Evolutionary conservation across 305 asterid species (phyloP), one percentile per base, ranked within the genome.

Genomic region (Coffea humblotiana): DNA sequence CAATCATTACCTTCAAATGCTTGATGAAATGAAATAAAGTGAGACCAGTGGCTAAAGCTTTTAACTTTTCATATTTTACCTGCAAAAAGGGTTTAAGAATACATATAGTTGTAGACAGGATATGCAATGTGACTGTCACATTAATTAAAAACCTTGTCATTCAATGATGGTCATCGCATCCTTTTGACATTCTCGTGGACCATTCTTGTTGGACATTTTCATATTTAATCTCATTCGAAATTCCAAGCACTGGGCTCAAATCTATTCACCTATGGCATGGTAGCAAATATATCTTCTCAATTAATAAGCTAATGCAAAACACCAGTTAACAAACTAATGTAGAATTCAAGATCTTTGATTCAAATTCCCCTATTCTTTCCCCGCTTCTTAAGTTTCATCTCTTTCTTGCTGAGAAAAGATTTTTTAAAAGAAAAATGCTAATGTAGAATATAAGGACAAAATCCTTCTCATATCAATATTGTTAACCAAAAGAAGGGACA

Each of bases 181-280:
- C 88, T 74, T 84, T 82, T 74, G 66, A 77, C 80, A 74, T 74
- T 81, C 65, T 64, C 75, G 87, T 85, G 90, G 87, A 83, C 87
- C 88, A 63, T 68, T 48, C 25, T 69, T 69, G 86, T 76, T 79
- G 49, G 48, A 49, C 63, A 63, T 58, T 48, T n/a, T 52, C 76
- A 23, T 37, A 19, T 58, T 48, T 48, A 48, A 48, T 48, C 25
- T 80, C 19, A 8, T 27, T 78, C 8, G 11, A 58, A 27, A 10
- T n/a, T 64, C 12, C 71, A 45, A 76, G 18, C 61, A 16, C 25
- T 58, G 10, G 64, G 27, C 25, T 16, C 25, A 18, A 19, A 5
- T 56, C 6, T 40, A 40, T 40, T 40, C 6, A 40, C 43, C 43
- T 40, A 40, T 40, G 43, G 43, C 43, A 40, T 3, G 43, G 43